Conservation (phyloP, 2,329 filamentous ascomycete genomes). For the Basipetospora chlamydospora region DNA sequence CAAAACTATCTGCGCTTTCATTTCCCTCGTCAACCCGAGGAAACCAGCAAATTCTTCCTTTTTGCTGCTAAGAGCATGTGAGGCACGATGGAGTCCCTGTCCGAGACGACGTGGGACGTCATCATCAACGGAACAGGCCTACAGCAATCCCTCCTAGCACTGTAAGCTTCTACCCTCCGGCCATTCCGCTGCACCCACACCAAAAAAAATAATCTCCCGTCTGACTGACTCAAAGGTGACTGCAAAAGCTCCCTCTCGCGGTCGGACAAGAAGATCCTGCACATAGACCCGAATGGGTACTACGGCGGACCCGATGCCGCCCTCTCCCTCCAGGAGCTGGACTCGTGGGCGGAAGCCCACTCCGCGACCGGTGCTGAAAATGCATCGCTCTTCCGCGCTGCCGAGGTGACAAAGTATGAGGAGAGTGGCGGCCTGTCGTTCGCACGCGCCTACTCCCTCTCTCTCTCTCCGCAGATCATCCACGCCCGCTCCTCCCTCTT, state of each 20-base stretch:
- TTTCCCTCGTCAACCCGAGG: too few species aligned
- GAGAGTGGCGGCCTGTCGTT: slow-evolving; percentile 33
- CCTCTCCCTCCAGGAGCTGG: slow-evolving; percentile 67
- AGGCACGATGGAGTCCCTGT: slow-evolving; percentile 54
- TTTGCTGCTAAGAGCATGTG: not conserved
- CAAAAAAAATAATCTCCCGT: slow-evolving; percentile 1
- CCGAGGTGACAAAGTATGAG: slow-evolving; percentile 21
- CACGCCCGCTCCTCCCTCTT: slow-evolving; percentile 71
- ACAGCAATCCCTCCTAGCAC: slow-evolving; percentile 63
- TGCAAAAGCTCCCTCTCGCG: slow-evolving; percentile 71
- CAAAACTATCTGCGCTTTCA: too few species aligned
- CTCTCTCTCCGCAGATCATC: slow-evolving; percentile 73
- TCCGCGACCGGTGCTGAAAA: slow-evolving; percentile 14
- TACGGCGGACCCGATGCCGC: slow-evolving; percentile 82
- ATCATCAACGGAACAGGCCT: slow-evolving; percentile 67
- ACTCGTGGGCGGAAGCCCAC: slow-evolving; percentile 43
- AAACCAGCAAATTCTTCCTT: not conserved
- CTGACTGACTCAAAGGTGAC: slow-evolving; percentile 27
- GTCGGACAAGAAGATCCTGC: slow-evolving; percentile 80
- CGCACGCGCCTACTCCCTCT: slow-evolving; percentile 66
- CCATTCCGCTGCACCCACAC: not conserved
- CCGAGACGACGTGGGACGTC: slow-evolving; percentile 64
- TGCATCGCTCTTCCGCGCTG: slow-evolving; percentile 19
- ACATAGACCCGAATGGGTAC: slow-evolving; percentile 75
- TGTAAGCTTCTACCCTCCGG: slow-evolving; percentile 37